phyloP scores from a whole-genome alignment of 495 filamentous ascomycete species.

The Rhizodiscina lignyota region DNA sequence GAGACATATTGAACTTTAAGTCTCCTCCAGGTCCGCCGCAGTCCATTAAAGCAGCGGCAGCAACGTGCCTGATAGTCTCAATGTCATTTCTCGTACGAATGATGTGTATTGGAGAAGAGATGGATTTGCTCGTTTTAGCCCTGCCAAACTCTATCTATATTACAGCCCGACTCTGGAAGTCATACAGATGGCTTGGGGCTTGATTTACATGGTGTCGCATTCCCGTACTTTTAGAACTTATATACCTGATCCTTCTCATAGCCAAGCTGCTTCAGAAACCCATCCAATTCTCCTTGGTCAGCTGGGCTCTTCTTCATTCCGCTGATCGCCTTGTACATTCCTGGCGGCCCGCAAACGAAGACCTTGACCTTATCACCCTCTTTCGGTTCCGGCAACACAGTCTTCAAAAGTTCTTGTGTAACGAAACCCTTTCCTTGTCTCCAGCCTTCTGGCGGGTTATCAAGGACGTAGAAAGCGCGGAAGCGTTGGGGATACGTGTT shows the following conservation, averaged over 20 bases:
- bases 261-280: constrained; percentile 75
- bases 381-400: constrained; percentile 69
- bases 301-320: constrained; percentile 74
- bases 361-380: constrained; percentile 82
- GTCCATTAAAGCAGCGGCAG: too few relatives aligned
- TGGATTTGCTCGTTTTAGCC: too few relatives aligned
- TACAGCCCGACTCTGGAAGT: too few relatives aligned
- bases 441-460: constrained; percentile 75
- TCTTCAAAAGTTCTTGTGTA: constrained; percentile 81
- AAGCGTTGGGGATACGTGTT: constrained; percentile 89
- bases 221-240: constrained; percentile 83
- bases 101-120: too few relatives aligned
- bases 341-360: constrained; percentile 81
- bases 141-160: too few relatives aligned
- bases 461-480: constrained; percentile 75
- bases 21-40: too few relatives aligned
- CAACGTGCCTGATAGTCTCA: too few relatives aligned
- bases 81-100: too few relatives aligned
- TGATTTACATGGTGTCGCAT: too few relatives aligned
- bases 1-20: too few relatives aligned
- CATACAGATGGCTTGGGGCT: too few relatives aligned
- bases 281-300: constrained; percentile 83
- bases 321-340: constrained; percentile 83
- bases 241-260: constrained; percentile 90
- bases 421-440: constrained; percentile 58